Conservation (phyloP, 805 yeast species). For the Candida takata region DNA sequence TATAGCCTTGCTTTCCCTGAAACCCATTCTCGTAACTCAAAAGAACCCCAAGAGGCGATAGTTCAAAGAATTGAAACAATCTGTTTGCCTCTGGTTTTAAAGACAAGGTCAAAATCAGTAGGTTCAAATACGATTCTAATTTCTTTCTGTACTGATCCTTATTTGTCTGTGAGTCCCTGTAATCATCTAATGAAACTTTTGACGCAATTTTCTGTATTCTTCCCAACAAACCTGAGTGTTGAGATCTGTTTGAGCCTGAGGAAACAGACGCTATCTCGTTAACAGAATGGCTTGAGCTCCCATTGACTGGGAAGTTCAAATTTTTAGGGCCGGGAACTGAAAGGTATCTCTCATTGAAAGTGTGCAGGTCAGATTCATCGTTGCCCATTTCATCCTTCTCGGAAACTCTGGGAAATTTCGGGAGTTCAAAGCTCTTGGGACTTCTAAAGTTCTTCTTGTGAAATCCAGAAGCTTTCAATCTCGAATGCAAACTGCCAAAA, state of each 20-base stretch:
- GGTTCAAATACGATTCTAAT: conserved; percentile 62
- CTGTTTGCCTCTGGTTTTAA: conserved; percentile 77
- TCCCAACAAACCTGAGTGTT: conserved; percentile 8
- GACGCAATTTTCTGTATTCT: conserved; percentile 15
- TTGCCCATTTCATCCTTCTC: conserved; percentile 1
- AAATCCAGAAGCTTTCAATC: conserved; percentile 48
- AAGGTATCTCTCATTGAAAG: conserved; percentile 20
- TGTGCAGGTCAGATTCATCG: conserved; percentile 3
- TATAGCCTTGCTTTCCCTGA: conserved; percentile 84
- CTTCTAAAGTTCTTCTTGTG: conserved; percentile 26
- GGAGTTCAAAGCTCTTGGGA: conserved; percentile 26
- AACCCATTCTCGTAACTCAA: conserved; percentile 75
- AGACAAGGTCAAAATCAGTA: conserved; percentile 50
- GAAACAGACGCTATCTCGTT: background rate
- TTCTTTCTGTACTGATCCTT: conserved; percentile 26
- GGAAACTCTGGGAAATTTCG: conserved; percentile 29
- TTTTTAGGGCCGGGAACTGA: conserved; percentile 7
- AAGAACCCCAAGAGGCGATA: conserved; percentile 81
- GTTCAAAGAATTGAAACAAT: conserved; percentile 79
- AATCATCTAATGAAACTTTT: conserved; percentile 6
- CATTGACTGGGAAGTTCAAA: background rate
- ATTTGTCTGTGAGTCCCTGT: background rate
- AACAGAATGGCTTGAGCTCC: background rate
- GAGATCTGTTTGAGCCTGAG: conserved; percentile 1
- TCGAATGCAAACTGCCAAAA: conserved; percentile 61